A percentile compares a stretch with the other conserved stretches of the same genome.
phyloP scores from a whole-genome alignment of 306 rosid genomes.

The Prunus campanulata region DNA sequence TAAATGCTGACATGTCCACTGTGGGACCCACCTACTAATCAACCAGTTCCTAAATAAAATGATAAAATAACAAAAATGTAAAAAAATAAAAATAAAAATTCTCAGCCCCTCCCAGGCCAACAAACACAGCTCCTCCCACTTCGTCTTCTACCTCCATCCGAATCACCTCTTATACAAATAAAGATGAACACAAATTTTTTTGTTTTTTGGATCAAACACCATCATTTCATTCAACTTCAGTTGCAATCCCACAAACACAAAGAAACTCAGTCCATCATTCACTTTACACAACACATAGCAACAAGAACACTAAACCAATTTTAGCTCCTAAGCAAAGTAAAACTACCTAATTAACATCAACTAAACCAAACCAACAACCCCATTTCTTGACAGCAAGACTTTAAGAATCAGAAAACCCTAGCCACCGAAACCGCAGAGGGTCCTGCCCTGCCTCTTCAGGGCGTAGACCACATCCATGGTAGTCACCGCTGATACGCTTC shows the following conservation, averaged over 20 bases:
- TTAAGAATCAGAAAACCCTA: background rate
- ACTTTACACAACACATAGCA: background rate
- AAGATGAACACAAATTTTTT: too few relatives aligned
- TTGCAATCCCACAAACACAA: background rate
- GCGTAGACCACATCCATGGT: constrained; percentile 27
- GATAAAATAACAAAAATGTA: too few relatives aligned
- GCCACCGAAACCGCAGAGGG: constrained; percentile 24
- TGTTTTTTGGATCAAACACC: background rate
- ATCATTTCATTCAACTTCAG: background rate
- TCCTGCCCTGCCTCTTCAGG: constrained; percentile 28
- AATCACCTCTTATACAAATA: too few relatives aligned
- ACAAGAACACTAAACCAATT: background rate
- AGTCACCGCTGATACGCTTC: background rate
- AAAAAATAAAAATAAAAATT: too few relatives aligned
- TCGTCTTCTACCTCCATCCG: too few relatives aligned
- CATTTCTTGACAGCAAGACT: constrained; percentile 20
- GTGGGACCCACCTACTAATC: too few relatives aligned
- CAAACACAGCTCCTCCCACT: too few relatives aligned
- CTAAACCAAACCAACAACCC: background rate
- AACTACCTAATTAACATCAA: background rate
- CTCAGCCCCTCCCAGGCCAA: too few relatives aligned
- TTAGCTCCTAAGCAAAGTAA: background rate
- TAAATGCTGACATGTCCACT: too few relatives aligned
- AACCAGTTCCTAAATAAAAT: too few relatives aligned
- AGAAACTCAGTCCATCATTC: background rate